Conservation (phyloP, 2,329 filamentous ascomycete genomes). For the Penicillium sp. region DNA sequence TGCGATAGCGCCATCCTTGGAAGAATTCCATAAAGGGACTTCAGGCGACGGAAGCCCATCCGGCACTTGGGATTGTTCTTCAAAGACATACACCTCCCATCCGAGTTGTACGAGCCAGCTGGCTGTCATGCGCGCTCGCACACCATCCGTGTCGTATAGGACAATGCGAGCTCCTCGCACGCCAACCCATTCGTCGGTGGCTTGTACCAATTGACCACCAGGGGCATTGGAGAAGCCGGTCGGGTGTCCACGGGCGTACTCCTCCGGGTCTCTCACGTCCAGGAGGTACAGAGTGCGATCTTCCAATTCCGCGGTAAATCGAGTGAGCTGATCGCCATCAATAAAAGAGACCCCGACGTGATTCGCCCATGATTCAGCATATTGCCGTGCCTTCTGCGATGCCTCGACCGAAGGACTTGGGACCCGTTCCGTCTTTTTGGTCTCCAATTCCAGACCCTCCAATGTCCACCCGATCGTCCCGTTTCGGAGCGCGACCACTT, state of each 20-base stretch:
- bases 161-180: conserved; percentile 31
- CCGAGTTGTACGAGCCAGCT: conserved; percentile 33
- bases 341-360: conserved; percentile 11
- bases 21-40: background rate
- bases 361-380: conserved; percentile 12
- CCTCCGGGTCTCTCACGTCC: conserved; percentile 31
- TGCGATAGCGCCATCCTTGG: conserved; percentile 1
- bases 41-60: background rate
- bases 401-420: conserved; percentile 11
- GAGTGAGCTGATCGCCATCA: background rate
- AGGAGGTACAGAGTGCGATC: conserved; percentile 27
- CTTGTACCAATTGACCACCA: conserved; percentile 33
- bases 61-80: conserved; percentile 14
- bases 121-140: conserved; percentile 31
- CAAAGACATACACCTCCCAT: conserved; percentile 31
- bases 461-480: conserved; percentile 35
- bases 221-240: conserved; percentile 30
- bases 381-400: conserved; percentile 5
- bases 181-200: conserved; percentile 34
- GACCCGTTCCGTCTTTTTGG: conserved; percentile 18
- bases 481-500: conserved; percentile 30
- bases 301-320: conserved; percentile 13
- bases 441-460: conserved; percentile 28
- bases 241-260: conserved; percentile 26
- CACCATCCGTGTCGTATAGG: conserved; percentile 30